Evolutionary conservation across 345 rosid genomes (phyloP).

Genomic region (Toxicodendron radicans): DNA sequence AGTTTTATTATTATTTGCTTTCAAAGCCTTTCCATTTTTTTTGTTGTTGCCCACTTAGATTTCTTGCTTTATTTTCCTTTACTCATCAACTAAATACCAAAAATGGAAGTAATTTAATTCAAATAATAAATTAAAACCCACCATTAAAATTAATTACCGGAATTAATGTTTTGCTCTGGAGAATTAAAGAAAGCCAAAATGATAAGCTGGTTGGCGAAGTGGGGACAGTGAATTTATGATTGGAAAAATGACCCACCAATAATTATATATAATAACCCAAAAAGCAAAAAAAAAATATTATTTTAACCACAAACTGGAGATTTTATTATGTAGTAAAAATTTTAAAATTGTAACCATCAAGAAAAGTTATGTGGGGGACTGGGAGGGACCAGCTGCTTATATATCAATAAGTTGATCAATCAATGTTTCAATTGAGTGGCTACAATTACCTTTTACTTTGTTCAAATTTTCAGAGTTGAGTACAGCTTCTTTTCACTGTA

Average conservation of each 20-base stretch:
- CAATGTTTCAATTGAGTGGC: not conserved
- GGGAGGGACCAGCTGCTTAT: too few relatives aligned
- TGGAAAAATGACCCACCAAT: not conserved
- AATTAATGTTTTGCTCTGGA: too few relatives aligned
- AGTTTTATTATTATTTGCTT: not conserved
- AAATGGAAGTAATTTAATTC: too few relatives aligned
- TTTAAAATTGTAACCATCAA: not conserved
- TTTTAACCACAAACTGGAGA: not conserved
- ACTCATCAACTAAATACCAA: not conserved
- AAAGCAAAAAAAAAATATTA: too few relatives aligned
- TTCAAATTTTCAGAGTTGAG: not conserved
- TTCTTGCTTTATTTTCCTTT: not conserved
- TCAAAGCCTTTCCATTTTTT: slow-evolving; percentile 5
- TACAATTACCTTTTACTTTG: not conserved
- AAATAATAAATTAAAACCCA: too few relatives aligned
- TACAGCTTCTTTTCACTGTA: not conserved
- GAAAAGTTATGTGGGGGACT: slow-evolving; percentile 3
- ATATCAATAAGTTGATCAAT: slow-evolving; percentile 7
- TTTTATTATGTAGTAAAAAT: not conserved
- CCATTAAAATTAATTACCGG: too few relatives aligned
- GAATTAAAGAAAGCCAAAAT: not conserved
- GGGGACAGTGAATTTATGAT: slow-evolving; percentile 8
- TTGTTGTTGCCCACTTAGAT: not conserved
- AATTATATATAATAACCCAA: not conserved
- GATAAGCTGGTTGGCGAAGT: not conserved